phyloP scores from a whole-genome alignment of 2,329 filamentous ascomycete species.

The Pseudogymnoascus sp. region DNA sequence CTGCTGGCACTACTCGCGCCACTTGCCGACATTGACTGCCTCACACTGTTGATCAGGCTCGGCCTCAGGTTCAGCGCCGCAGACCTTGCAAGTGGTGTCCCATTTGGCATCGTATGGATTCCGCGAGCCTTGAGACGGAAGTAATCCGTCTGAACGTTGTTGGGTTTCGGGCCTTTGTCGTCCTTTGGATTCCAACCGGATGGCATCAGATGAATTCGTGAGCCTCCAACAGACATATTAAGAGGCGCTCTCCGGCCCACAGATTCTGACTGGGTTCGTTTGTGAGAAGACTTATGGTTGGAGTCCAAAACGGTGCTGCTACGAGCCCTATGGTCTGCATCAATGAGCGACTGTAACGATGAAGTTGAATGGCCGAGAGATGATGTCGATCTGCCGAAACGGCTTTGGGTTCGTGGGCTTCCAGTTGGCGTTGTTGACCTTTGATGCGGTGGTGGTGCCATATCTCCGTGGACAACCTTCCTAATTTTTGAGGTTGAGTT shows the following conservation, averaged over 20 bases:
- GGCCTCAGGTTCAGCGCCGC: constrained; percentile 23
- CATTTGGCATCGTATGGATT: constrained; percentile 26
- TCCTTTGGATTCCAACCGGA: constrained; percentile 4
- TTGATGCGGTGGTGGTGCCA: neutral
- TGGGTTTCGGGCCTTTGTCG: constrained; percentile 16
- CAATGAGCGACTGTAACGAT: constrained; percentile 5
- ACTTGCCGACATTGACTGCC: constrained; percentile 18
- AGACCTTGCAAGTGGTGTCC: constrained; percentile 26
- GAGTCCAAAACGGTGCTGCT: neutral
- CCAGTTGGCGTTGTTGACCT: neutral
- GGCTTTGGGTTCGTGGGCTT: neutral
- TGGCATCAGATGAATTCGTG: neutral
- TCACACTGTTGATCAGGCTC: constrained; percentile 21
- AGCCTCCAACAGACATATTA: constrained; percentile 8
- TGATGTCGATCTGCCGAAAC: constrained; percentile 5
- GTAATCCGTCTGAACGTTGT: constrained; percentile 30
- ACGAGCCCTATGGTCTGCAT: neutral
- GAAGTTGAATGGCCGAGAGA: constrained; percentile 4
- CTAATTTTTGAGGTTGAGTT: constrained; percentile 17
- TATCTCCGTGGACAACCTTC: constrained; percentile 18
- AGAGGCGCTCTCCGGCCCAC: neutral
- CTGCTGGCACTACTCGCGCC: constrained; percentile 13
- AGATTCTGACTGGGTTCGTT: constrained; percentile 1
- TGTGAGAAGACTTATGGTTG: neutral
- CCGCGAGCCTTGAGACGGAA: constrained; percentile 31